A percentile compares a stretch with the other conserved stretches of the same genome.
Conservation (phyloP, 257 asterid species). For the Solanum virginianum region DNA sequence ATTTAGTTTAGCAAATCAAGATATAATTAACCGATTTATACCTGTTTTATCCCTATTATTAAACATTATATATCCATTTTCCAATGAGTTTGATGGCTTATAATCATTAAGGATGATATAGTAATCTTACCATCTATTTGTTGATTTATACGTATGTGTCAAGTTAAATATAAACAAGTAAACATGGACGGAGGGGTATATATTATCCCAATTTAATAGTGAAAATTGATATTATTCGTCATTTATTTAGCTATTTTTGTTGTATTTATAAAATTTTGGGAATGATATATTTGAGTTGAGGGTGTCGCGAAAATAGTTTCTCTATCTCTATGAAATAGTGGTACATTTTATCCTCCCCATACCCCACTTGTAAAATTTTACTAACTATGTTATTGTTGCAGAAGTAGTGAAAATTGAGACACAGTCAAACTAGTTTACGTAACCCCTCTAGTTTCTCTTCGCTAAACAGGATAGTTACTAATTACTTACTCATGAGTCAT, state of each 20-base stretch:
- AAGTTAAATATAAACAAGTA: neutral
- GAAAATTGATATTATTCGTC: neutral
- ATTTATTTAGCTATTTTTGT: too few relatives aligned
- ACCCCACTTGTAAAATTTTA: too few relatives aligned
- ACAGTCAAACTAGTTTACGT: neutral
- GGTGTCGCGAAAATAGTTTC: rapidly evolving
- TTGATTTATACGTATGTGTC: neutral
- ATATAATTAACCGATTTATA: neutral
- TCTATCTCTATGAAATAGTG: too few relatives aligned
- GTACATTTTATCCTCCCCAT: too few relatives aligned
- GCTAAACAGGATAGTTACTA: neutral
- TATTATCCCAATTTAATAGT: neutral
- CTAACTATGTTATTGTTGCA: too few relatives aligned
- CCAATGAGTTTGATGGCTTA: neutral
- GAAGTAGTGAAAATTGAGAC: neutral
- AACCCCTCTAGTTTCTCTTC: neutral
- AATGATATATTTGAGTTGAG: too few relatives aligned
- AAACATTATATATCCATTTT: neutral
- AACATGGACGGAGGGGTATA: neutral
- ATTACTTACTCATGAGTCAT: neutral
- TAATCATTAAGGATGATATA: neutral
- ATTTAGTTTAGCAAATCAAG: neutral
- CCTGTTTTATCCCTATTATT: neutral
- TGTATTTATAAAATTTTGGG: too few relatives aligned
- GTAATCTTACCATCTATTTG: neutral